phyloP scores from a whole-genome alignment of 2,329 filamentous ascomycete genomes.

The Trichoderma koningiopsis region DNA sequence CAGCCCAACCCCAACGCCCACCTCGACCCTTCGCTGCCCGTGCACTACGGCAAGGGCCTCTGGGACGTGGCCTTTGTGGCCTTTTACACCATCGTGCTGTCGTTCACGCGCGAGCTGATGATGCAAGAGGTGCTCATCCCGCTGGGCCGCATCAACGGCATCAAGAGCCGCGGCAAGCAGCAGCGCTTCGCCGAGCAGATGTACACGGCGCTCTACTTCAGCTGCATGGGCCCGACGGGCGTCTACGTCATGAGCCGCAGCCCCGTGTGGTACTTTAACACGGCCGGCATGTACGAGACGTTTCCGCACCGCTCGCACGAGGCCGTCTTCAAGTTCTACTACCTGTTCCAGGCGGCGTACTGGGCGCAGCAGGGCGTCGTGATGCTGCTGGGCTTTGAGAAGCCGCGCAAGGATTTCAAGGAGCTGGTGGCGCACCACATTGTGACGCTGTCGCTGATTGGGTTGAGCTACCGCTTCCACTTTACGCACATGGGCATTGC shows the following conservation, averaged over 20 bases:
- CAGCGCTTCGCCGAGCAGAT: constrained; percentile 92
- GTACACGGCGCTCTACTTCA: constrained; percentile 90
- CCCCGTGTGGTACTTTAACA: constrained; percentile 93
- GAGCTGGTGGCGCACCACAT: constrained; percentile 90
- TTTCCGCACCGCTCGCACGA: constrained; percentile 83
- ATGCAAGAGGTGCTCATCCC: constrained; percentile 87
- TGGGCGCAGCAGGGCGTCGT: constrained; percentile 94
- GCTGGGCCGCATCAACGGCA: constrained; percentile 67
- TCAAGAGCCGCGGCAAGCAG: constrained; percentile 72
- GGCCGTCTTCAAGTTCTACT: constrained; percentile 86
- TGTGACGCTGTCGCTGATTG: constrained; percentile 80
- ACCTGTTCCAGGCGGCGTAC: constrained; percentile 87
- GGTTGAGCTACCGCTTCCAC: constrained; percentile 86
- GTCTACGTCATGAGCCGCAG: constrained; percentile 86
- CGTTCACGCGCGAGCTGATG: constrained; percentile 90
- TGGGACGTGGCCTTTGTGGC: constrained; percentile 82
- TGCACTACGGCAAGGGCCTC: constrained; percentile 81
- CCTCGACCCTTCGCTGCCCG: constrained; percentile 40
- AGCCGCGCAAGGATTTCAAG: constrained; percentile 89
- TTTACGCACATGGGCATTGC: constrained; percentile 92
- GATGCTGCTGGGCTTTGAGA: constrained; percentile 80
- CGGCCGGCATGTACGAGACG: constrained; percentile 79
- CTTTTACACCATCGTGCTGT: constrained; percentile 86
- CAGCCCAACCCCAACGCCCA: constrained; percentile 25
- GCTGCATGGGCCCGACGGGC: constrained; percentile 75